Evolutionary conservation across 345 rosid species (phyloP).

Genomic region (Schrenkiella parvula): DNA sequence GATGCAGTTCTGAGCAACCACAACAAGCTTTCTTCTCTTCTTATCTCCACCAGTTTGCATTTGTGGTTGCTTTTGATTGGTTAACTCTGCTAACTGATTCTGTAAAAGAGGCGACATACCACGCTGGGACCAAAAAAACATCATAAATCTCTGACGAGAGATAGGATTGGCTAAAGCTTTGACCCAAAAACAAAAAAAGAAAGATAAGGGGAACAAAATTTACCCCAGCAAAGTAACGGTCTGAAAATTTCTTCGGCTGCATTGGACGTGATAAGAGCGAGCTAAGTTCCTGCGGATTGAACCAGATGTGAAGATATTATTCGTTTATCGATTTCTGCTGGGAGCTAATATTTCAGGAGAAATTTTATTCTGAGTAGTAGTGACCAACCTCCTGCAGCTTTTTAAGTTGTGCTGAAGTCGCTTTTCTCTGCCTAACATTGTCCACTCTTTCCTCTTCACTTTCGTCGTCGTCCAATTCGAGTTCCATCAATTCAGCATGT

Average conservation of each 20-base stretch:
- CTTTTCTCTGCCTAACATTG: constrained; percentile 57
- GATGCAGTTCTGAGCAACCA: constrained; percentile 77
- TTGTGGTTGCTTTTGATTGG: constrained; percentile 39
- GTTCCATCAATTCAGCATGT: constrained; percentile 73
- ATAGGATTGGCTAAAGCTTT: neutral
- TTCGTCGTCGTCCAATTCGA: constrained; percentile 64
- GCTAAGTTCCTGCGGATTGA: constrained; percentile 66
- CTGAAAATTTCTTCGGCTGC: constrained; percentile 83
- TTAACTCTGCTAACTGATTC: constrained; percentile 66
- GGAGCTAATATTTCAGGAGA: neutral
- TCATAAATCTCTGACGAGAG: neutral
- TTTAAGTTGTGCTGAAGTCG: constrained; percentile 47
- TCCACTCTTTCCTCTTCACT: constrained; percentile 87
- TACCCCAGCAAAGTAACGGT: constrained; percentile 90
- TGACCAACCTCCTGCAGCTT: constrained; percentile 64
- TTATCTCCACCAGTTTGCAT: constrained; percentile 33
- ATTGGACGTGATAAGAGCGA: constrained; percentile 60
- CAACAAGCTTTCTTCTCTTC: constrained; percentile 58
- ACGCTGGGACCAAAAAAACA: constrained; percentile 40
- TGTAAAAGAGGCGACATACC: constrained; percentile 74
- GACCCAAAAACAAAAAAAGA: too few relatives aligned
- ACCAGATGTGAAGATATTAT: constrained; percentile 3
- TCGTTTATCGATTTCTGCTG: neutral
- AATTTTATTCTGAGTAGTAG: neutral
- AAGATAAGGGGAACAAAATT: too few relatives aligned